Base-by-base conservation (phyloP, 306 rosid genomes). In the Dryas drummondii region DNA sequence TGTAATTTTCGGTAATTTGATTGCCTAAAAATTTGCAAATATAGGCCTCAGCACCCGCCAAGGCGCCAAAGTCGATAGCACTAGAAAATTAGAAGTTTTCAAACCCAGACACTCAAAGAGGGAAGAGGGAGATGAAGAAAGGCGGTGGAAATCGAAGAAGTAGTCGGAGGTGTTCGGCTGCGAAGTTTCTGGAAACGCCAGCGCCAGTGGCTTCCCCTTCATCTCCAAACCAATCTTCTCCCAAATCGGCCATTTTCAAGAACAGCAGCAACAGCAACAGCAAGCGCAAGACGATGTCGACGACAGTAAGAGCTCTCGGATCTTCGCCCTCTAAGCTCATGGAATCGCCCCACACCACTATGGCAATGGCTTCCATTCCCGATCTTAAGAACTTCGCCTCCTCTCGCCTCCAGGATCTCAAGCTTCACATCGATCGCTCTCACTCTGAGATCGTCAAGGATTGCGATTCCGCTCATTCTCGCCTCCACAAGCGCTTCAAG, bases 401-500 rank as follows among this genome's bases (percentile, higher is more conserved):
- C 69, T 84, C 96, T 11, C 87, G 87, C 27, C 68, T 91, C 60
- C 81, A 62, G 52, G 94, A 91, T 80, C 90, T 91, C 77, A 91
- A 87, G 85, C 86, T 92, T 73, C 89, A 82, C 61, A 70, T 91
- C 66, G 98, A 94, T 72, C 85, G 81, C 17, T 90, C 96, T 75
- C 96, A 94, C 86, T 84, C 94, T 1, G 93, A 90, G 87, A 86
- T 94, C 67, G 69, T 91, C 80, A 90, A 88, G 79, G 93, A 94
- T 49, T 84, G 87, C 62, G 96, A 91, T 32, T 89, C 96, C 76
- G 87, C 94, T 45, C 72, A 81, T 6, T 87, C 94, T 45, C 96
- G 97, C 67, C 90, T 90, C 67, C 88, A 87, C 76, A 91, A 90
- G 87, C 94, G 94, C 51, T 83, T 86, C 72, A 94, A 91, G 98